Conservation (phyloP, 345 rosid genomes). For the Lagerstroemia speciosa region DNA sequence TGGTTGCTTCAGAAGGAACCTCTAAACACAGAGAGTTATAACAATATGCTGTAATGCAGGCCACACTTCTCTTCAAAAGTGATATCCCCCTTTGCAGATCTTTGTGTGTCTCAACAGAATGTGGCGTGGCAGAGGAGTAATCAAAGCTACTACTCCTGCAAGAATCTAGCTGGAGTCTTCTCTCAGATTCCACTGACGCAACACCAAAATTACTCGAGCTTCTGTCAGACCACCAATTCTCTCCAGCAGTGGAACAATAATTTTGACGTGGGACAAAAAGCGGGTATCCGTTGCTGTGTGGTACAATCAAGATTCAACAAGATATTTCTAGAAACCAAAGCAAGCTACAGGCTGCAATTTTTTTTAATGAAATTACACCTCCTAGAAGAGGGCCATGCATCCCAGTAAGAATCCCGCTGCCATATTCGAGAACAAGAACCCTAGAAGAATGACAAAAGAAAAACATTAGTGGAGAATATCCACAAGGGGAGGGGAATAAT, state of each 20-base stretch:
- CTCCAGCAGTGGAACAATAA: constrained; percentile 69
- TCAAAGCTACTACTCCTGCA: constrained; percentile 61
- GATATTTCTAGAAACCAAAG: not conserved
- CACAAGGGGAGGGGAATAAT: too few relatives aligned
- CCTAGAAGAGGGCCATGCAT: constrained; percentile 69
- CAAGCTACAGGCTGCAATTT: not conserved
- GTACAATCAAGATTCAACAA: constrained; percentile 13
- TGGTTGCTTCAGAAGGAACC: constrained; percentile 75
- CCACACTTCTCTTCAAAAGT: constrained; percentile 95
- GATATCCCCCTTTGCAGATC: constrained; percentile 90
- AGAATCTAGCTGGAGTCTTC: constrained; percentile 52
- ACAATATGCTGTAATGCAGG: constrained; percentile 78
- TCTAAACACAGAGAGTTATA: constrained; percentile 73
- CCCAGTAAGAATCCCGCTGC: constrained; percentile 92
- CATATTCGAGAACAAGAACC: constrained; percentile 96
- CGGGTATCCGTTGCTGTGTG: constrained; percentile 79
- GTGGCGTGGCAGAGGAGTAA: constrained; percentile 67
- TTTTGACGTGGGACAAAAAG: constrained; percentile 89
- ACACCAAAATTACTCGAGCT: constrained; percentile 84
- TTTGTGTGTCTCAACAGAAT: constrained; percentile 71
- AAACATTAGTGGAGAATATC: not conserved
- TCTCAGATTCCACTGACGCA: constrained; percentile 87
- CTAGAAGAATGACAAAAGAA: constrained; percentile 26
- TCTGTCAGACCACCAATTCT: constrained; percentile 86
- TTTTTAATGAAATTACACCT: constrained; percentile 44